Evolutionary conservation across 306 rosid genomes (phyloP).

Genomic region (Boehmeria nivea): DNA sequence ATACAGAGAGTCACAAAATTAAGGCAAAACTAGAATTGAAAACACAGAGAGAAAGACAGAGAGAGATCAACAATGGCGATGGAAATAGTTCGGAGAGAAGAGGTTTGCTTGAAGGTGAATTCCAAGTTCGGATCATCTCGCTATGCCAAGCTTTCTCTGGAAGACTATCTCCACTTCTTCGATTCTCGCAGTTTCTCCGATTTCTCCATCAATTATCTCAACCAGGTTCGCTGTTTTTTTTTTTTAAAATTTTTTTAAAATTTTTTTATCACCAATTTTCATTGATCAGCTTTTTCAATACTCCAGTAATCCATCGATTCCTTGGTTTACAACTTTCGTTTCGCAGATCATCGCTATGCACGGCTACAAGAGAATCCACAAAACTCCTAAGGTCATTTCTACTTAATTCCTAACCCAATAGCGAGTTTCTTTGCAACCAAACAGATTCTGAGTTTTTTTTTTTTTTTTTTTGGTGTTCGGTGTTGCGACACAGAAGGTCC

Average conservation of each 20-base stretch:
- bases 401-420: constrained; percentile 4
- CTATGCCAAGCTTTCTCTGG: constrained; percentile 29
- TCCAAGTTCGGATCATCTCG: neutral
- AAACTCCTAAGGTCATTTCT: constrained; percentile 39
- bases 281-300: constrained; percentile 10
- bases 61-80: neutral
- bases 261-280: too few species aligned
- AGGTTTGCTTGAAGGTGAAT: neutral
- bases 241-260: too few species aligned
- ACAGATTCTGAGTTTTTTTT: neutral
- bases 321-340: neutral
- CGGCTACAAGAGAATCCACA: constrained; percentile 60
- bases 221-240: too few species aligned
- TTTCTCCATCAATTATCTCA: constrained; percentile 41
- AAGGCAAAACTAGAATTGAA: neutral
- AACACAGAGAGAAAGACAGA: neutral
- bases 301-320: neutral
- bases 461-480: neutral
- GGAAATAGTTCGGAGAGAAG: neutral
- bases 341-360: constrained; percentile 56
- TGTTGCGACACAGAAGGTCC: constrained; percentile 29
- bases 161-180: constrained; percentile 42
- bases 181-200: constrained; percentile 30
- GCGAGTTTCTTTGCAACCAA: constrained; percentile 9
- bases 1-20: neutral